Percentiles rank a stretch among this genome's conserved stretches.
Conservation (phyloP, 495 filamentous ascomycete species). For the Neurospora sp. region DNA sequence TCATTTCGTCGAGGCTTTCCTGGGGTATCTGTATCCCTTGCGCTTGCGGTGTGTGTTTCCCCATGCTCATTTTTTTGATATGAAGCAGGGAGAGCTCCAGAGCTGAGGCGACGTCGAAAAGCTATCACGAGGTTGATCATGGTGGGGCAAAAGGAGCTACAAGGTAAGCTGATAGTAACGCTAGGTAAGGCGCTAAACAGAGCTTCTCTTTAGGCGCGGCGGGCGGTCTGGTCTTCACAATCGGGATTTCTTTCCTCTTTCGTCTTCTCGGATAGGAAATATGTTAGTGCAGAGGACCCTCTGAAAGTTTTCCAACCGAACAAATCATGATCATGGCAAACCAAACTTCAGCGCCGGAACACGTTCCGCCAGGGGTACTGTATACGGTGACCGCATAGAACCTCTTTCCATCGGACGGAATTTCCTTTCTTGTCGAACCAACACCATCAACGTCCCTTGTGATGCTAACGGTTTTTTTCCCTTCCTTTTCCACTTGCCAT, state of each 20-base stretch:
- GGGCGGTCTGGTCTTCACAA: background rate
- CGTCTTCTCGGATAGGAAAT: background rate
- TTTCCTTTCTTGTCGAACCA: background rate
- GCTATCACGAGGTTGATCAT: background rate
- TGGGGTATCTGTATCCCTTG: background rate
- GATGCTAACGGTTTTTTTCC: background rate
- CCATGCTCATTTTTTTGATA: background rate
- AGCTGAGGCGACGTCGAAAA: background rate
- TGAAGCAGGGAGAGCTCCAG: background rate
- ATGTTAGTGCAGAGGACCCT: background rate
- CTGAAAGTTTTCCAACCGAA: background rate
- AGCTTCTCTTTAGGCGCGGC: background rate
- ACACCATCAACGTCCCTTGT: background rate
- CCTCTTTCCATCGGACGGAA: background rate
- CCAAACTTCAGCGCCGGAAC: background rate
- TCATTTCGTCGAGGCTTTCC: background rate
- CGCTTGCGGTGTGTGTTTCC: background rate
- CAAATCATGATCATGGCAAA: background rate
- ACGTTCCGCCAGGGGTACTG: background rate
- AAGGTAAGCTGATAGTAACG: background rate
- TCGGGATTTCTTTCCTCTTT: background rate
- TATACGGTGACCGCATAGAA: background rate
- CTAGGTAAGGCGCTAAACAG: background rate
- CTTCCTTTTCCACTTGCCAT: background rate
- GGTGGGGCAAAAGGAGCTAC: background rate